These are phyloP conservation scores for Zygosaccharomyces pseudorouxii DNA, from an alignment of 805 yeast genomes.

Conservation along the genomic window DNA sequence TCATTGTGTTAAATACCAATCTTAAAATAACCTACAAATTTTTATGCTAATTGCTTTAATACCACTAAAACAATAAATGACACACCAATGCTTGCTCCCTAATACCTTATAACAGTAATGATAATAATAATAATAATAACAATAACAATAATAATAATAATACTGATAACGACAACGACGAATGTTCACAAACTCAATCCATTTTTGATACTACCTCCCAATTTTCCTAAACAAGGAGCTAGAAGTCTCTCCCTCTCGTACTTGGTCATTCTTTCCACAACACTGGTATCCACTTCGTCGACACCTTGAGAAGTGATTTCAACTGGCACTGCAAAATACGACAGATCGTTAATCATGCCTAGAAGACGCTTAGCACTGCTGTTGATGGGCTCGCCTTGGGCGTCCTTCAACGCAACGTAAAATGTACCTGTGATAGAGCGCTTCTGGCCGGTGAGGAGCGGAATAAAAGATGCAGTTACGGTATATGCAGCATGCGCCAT, in stretches of 20 bases:
- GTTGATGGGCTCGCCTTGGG: slow-evolving; percentile 43
- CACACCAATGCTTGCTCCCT: background rate
- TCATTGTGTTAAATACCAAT: background rate
- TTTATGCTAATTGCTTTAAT: background rate
- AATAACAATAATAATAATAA: background rate
- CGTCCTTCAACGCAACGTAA: slow-evolving; percentile 45
- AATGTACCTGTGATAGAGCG: slow-evolving; percentile 47
- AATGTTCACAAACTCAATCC: slow-evolving; percentile 12
- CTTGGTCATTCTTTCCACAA: slow-evolving; percentile 45
- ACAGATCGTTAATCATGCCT: slow-evolving; percentile 21
- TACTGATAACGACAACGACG: background rate
- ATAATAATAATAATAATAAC: background rate
- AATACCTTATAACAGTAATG: background rate
- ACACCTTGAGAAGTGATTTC: slow-evolving; percentile 50
- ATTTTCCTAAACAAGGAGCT: slow-evolving; percentile 24
- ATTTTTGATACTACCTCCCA: slow-evolving; percentile 21
- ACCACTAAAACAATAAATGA: background rate
- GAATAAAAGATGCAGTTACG: slow-evolving; percentile 52
- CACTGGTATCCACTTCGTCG: slow-evolving; percentile 48
- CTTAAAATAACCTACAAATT: background rate
- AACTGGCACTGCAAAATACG: slow-evolving; percentile 62
- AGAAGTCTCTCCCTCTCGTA: slow-evolving; percentile 45
- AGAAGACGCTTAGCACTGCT: slow-evolving; percentile 22
- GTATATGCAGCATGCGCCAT: slow-evolving; percentile 94
- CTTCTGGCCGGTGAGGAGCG: slow-evolving; percentile 33